Conservation (phyloP, 2,329 filamentous ascomycete genomes). For the Pseudogymnoascus sp. region DNA sequence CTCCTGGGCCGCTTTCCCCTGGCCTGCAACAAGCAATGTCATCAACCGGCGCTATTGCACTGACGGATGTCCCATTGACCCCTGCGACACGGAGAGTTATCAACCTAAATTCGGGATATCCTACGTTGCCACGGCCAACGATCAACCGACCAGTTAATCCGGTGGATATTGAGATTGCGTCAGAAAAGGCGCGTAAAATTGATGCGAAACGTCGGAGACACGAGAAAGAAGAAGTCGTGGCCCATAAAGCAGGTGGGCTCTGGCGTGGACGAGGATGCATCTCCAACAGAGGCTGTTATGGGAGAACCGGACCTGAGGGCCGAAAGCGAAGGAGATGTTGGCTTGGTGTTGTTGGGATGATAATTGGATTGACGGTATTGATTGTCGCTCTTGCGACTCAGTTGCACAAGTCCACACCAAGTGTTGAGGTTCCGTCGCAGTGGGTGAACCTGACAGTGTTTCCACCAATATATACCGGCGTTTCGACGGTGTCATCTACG, state of each 20-base stretch:
- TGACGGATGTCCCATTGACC: constrained; percentile 52
- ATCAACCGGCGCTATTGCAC: constrained; percentile 51
- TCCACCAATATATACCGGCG: constrained; percentile 77
- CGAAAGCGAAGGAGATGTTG: constrained; percentile 56
- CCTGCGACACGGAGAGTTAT: constrained; percentile 30
- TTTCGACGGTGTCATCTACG: constrained; percentile 69
- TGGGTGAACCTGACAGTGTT: constrained; percentile 85
- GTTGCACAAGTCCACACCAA: constrained; percentile 37
- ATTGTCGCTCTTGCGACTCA: constrained; percentile 51
- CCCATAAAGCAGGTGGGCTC: constrained; percentile 49
- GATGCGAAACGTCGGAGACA: constrained; percentile 43
- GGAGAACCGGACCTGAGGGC: constrained; percentile 54
- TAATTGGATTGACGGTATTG: constrained; percentile 50
- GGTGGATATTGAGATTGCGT: constrained; percentile 16
- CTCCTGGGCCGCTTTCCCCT: constrained; percentile 56
- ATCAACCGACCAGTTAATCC: neutral
- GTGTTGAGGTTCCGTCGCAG: constrained; percentile 35
- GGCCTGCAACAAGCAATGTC: constrained; percentile 55
- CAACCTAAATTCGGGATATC: constrained; percentile 28
- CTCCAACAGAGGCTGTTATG: constrained; percentile 56
- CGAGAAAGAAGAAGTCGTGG: constrained; percentile 59
- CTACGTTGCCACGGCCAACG: constrained; percentile 8
- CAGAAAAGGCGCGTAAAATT: constrained; percentile 24
- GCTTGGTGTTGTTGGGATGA: constrained; percentile 41
- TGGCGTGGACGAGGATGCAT: constrained; percentile 62